Evolutionary conservation across 305 asterid species (phyloP).

Genomic region (Lippia alba): DNA sequence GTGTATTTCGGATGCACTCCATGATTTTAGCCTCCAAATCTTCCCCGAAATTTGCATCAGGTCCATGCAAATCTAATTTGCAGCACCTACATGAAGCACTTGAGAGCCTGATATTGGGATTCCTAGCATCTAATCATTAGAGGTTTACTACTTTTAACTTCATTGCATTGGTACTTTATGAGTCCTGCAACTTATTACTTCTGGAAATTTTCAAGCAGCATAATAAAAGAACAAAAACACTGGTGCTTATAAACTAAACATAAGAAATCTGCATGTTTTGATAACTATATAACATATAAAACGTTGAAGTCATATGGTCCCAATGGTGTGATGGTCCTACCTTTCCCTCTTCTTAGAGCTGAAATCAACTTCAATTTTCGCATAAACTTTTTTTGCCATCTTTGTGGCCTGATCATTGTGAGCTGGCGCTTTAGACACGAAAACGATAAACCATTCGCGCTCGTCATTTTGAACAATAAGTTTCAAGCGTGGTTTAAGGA

Average conservation of each 20-base stretch:
- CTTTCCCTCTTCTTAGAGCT: constrained; percentile 98
- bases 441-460: constrained; percentile 96
- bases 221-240: constrained; percentile 8
- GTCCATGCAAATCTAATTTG: constrained; percentile 87
- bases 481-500: constrained; percentile 97
- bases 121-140: constrained; percentile 11
- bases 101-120: constrained; percentile 36
- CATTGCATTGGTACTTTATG: constrained; percentile 5
- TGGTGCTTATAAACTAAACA: constrained; percentile 16
- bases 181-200: constrained; percentile 7
- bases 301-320: constrained; percentile 27
- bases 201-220: constrained; percentile 22
- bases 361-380: constrained; percentile 95
- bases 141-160: constrained; percentile 20
- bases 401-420: constrained; percentile 97
- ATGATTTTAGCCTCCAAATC: constrained; percentile 84
- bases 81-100: constrained; percentile 75
- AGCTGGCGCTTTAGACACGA: constrained; percentile 91
- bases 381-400: constrained; percentile 95
- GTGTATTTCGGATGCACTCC: constrained; percentile 94
- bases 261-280: constrained; percentile 14
- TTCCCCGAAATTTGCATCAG: constrained; percentile 89
- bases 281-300: constrained; percentile 16
- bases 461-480: constrained; percentile 97
- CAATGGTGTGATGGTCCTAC: constrained; percentile 55